Conservation (phyloP, 345 rosid species). For the Eucalyptus pauciflora region DNA sequence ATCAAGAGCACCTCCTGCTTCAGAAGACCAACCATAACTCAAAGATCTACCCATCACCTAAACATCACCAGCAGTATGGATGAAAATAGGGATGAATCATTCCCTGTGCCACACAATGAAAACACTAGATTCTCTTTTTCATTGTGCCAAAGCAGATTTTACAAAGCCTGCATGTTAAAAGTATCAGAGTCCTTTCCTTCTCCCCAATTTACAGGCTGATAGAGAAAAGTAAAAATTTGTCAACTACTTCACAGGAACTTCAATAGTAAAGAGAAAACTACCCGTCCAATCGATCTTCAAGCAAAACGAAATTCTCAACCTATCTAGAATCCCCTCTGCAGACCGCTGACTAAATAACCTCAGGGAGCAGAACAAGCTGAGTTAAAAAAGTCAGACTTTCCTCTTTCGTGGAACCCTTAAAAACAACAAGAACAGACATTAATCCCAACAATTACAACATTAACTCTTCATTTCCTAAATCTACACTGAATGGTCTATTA, state of each 20-base stretch:
- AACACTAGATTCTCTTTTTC: background rate
- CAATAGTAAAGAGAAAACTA: background rate
- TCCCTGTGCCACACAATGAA: background rate
- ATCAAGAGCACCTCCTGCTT: background rate
- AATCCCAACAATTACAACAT: background rate
- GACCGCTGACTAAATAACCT: background rate
- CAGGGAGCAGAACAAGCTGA: background rate
- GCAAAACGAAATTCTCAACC: background rate
- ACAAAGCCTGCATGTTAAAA: background rate
- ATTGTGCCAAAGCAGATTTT: background rate
- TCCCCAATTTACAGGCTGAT: background rate
- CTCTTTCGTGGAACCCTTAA: background rate
- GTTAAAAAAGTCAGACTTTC: background rate
- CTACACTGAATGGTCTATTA: background rate
- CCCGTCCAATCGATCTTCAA: background rate
- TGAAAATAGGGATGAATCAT: background rate
- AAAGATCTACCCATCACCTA: background rate
- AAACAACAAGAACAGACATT: background rate
- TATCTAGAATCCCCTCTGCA: background rate
- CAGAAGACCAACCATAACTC: background rate
- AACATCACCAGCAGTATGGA: background rate
- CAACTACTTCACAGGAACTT: background rate
- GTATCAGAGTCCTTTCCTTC: background rate
- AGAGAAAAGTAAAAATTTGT: background rate
- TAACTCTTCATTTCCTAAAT: background rate